Conservation (phyloP, 306 rosid genomes). For the Sechiopsis laciniata region DNA sequence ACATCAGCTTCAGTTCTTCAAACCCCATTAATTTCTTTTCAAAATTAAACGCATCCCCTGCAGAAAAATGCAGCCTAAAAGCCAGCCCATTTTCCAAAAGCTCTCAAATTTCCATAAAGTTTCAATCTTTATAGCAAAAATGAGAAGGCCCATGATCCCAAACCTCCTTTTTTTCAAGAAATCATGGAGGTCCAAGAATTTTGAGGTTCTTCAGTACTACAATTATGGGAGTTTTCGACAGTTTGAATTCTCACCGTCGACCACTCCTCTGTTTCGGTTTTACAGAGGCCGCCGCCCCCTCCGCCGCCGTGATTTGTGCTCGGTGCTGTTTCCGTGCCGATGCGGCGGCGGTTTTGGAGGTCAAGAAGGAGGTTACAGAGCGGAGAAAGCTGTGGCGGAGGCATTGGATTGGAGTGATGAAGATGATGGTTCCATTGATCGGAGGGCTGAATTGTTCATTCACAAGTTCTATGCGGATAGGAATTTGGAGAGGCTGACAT, state of each 20-base stretch:
- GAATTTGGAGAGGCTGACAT: conserved; percentile 48
- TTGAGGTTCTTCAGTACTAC: conserved; percentile 35
- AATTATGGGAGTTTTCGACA: conserved; percentile 34
- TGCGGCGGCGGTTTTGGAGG: conserved; percentile 36
- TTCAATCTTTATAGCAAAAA: conserved; percentile 33
- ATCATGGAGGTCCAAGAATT: conserved; percentile 25
- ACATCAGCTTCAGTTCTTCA: neutral
- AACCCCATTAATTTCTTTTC: neutral
- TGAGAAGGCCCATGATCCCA: conserved; percentile 38
- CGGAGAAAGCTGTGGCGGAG: conserved; percentile 30
- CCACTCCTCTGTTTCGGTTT: conserved; percentile 39
- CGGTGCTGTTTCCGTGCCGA: conserved; percentile 38
- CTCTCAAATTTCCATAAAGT: conserved; percentile 33
- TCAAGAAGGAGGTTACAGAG: conserved; percentile 24
- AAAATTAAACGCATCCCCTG: neutral
- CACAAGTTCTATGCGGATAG: conserved; percentile 54
- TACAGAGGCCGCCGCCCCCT: neutral
- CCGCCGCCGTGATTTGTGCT: conserved; percentile 23
- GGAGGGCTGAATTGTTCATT: conserved; percentile 61
- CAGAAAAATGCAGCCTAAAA: conserved; percentile 39
- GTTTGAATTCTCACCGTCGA: conserved; percentile 46
- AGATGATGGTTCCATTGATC: conserved; percentile 53
- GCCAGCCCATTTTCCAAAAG: conserved; percentile 32
- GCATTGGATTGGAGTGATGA: conserved; percentile 38
- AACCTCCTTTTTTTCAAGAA: conserved; percentile 36